phyloP scores from a whole-genome alignment of 2,329 filamentous ascomycete genomes.

The Leptoxyphium fumago region DNA sequence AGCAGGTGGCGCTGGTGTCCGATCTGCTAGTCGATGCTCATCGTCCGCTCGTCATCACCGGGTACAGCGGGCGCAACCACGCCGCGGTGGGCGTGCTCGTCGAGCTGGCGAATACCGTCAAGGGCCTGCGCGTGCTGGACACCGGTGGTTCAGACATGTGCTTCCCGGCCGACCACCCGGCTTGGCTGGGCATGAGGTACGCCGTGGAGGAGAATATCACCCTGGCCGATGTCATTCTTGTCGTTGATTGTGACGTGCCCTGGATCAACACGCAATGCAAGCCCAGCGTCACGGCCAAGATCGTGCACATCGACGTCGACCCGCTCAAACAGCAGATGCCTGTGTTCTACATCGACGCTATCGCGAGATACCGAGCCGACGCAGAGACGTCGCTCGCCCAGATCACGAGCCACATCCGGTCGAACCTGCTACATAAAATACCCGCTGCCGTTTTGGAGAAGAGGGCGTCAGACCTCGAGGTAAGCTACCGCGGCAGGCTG shows the following conservation, averaged over 20 bases:
- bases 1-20: conserved; percentile 44
- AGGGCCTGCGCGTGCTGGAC: conserved; percentile 57
- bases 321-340: conserved; percentile 50
- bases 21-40: conserved; percentile 48
- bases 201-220: conserved; percentile 59
- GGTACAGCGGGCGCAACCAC: conserved; percentile 58
- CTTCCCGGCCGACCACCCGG: conserved; percentile 55
- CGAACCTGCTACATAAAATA: conserved; percentile 31
- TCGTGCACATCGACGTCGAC: conserved; percentile 53
- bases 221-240: conserved; percentile 68
- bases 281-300: conserved; percentile 40
- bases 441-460: conserved; percentile 22
- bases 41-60: conserved; percentile 54
- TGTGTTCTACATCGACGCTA: conserved; percentile 41
- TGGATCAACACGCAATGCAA: conserved; percentile 73
- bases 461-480: conserved; percentile 41
- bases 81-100: conserved; percentile 46
- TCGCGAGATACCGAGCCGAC: conserved; percentile 37
- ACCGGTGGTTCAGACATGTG: conserved; percentile 70
- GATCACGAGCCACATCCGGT: conserved; percentile 37
- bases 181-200: conserved; percentile 49
- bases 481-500: conserved; percentile 44
- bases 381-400: conserved; percentile 49
- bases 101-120: conserved; percentile 50
- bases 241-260: conserved; percentile 80